A percentile compares a stretch with the other conserved stretches of the same genome.
These are phyloP conservation scores for Penicillium coffeae DNA, from an alignment of 495 filamentous ascomycete genomes.

Conservation along the genomic window DNA sequence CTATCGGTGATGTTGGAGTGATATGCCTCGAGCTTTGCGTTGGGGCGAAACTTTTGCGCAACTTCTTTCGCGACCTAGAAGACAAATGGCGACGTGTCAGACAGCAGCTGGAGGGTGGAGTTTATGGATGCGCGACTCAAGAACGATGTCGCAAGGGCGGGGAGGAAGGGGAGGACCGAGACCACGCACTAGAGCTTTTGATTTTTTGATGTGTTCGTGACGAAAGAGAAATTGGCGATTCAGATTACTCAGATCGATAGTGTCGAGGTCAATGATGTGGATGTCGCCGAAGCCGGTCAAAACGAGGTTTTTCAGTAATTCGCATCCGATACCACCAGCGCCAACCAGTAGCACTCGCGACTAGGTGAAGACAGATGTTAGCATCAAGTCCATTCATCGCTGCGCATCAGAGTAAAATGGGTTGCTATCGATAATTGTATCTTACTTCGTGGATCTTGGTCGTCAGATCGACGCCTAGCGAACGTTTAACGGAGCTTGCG, in stretches of 20 bases:
- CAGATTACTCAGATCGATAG: slow-evolving; percentile 95
- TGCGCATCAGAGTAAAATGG: too few species aligned
- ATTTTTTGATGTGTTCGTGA: slow-evolving; percentile 95
- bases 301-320: slow-evolving; percentile 94
- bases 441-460: slow-evolving; percentile 62
- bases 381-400: neutral
- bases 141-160: slow-evolving; percentile 8
- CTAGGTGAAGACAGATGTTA: slow-evolving; percentile 42
- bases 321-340: slow-evolving; percentile 95
- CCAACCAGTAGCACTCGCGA: slow-evolving; percentile 90
- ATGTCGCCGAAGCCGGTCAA: slow-evolving; percentile 91
- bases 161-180: slow-evolving; percentile 7
- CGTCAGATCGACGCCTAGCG: slow-evolving; percentile 57
- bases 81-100: slow-evolving; percentile 17
- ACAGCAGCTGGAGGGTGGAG: neutral
- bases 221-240: slow-evolving; percentile 98
- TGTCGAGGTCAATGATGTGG: slow-evolving; percentile 95
- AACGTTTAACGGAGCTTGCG: slow-evolving; percentile 52
- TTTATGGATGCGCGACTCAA: too few species aligned
- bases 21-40: slow-evolving; percentile 81
- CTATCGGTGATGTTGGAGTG: slow-evolving; percentile 94
- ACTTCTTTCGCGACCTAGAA: slow-evolving; percentile 88
- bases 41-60: slow-evolving; percentile 85
- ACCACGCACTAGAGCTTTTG: slow-evolving; percentile 80
- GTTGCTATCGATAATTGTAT: neutral